Evolutionary conservation across 179 eudicot species (phyloP).

Genomic region (Silene noctiflora): DNA sequence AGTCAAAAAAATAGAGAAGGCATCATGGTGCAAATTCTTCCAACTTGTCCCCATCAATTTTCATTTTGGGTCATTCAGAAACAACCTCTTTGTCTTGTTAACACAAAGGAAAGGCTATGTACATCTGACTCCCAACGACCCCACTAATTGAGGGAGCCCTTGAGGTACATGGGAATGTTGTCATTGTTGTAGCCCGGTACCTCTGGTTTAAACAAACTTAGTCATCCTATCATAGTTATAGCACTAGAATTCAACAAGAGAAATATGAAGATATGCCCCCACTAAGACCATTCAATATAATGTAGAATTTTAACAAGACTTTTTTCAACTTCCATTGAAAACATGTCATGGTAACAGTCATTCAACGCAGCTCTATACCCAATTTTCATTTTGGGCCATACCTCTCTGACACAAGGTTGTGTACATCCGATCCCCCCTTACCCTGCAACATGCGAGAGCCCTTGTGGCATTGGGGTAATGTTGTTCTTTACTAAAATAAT

Average conservation of each 20-base stretch:
- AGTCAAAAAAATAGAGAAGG: background rate
- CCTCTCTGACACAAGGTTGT: no score
- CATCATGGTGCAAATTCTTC: background rate
- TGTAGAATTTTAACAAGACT: background rate
- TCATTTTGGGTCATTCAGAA: background rate
- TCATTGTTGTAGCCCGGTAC: background rate
- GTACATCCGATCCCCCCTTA: no score
- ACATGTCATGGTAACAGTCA: background rate
- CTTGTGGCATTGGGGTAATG: background rate
- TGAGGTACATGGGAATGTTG: background rate
- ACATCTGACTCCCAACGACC: background rate
- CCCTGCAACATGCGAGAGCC: no score
- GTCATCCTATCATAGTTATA: background rate
- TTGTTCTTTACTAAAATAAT: no score
- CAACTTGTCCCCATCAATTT: background rate
- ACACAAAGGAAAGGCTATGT: no score
- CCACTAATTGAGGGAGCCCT: background rate
- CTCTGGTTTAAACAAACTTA: background rate
- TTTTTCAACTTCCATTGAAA: background rate
- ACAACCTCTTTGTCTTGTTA: background rate
- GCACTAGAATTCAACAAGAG: constrained; percentile 9
- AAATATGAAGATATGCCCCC: background rate
- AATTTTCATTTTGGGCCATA: no score
- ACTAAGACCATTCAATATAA: background rate
- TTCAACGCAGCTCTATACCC: no score